These are phyloP conservation scores for Alternaria arbusti DNA, from an alignment of 2,329 filamentous ascomycete genomes.

Conservation along the genomic window DNA sequence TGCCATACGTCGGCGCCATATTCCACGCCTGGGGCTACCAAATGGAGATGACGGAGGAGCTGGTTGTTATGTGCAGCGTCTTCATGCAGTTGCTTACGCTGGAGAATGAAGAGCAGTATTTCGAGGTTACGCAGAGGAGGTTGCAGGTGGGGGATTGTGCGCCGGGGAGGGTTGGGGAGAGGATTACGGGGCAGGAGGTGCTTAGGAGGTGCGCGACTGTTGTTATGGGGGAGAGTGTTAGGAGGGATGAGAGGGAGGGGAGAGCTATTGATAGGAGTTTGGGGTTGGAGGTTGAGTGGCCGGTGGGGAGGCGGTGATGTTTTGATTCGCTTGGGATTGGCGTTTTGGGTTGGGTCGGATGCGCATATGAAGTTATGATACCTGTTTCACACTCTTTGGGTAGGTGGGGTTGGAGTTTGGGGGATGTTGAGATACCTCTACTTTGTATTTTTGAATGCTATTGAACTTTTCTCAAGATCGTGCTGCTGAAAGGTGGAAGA, in stretches of 20 bases:
- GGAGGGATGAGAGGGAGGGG: conserved; percentile 45
- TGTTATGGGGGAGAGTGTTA: conserved; percentile 40
- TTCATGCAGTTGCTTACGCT: conserved; percentile 42
- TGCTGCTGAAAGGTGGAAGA: background rate
- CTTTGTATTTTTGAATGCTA: background rate
- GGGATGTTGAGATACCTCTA: background rate
- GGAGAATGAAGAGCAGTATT: conserved; percentile 34
- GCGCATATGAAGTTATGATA: background rate
- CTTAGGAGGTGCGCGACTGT: conserved; percentile 42
- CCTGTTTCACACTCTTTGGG: background rate
- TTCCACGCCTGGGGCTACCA: conserved; percentile 46
- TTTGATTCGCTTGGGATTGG: no score
- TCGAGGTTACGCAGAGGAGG: conserved; percentile 25
- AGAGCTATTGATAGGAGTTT: conserved; percentile 25
- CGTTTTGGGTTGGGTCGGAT: background rate
- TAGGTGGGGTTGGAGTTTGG: background rate
- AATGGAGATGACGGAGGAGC: conserved; percentile 37
- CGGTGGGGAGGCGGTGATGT: conserved; percentile 2
- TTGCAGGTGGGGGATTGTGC: conserved; percentile 40
- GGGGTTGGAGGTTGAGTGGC: conserved; percentile 21
- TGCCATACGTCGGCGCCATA: conserved; percentile 36
- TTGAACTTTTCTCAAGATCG: background rate
- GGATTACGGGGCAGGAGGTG: conserved; percentile 35
- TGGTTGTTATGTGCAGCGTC: conserved; percentile 44
- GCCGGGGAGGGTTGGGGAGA: conserved; percentile 27